Evolutionary conservation across 208 protist genomes (phyloP).

Genomic region (Trypanosoma melophagium): DNA sequence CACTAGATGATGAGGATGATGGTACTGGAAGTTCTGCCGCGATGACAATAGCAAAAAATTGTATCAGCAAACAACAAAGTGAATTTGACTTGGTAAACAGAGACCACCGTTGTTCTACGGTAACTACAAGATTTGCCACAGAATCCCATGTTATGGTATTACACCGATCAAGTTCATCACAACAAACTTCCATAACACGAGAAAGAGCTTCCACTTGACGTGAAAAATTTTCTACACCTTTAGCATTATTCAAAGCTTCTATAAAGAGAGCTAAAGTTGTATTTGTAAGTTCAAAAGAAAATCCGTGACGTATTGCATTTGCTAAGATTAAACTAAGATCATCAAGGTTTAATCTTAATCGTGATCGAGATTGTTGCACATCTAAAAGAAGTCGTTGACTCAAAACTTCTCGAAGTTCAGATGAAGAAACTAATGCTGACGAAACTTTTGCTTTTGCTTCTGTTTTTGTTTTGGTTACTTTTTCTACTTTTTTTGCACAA

Average conservation of each 20-base stretch:
- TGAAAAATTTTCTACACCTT: conserved; percentile 12
- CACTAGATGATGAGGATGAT: background rate
- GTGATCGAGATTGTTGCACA: conserved; percentile 3
- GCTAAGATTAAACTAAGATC: conserved; percentile 56
- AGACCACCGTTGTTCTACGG: conserved; percentile 42
- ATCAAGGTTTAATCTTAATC: conserved; percentile 38
- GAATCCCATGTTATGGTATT: conserved; percentile 34
- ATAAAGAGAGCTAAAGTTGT: conserved; percentile 14
- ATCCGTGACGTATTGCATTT: conserved; percentile 62
- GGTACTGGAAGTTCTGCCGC: conserved; percentile 12
- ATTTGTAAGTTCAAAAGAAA: conserved; percentile 39
- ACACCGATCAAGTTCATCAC: conserved; percentile 32
- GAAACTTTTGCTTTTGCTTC: no score
- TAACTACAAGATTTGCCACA: conserved; percentile 41
- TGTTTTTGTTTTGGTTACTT: no score
- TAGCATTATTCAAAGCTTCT: background rate
- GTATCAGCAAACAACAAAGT: conserved; percentile 36
- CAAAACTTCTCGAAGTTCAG: conserved; percentile 25
- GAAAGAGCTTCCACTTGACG: conserved; percentile 37
- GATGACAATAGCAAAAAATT: conserved; percentile 50
- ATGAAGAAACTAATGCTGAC: background rate
- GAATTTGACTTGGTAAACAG: conserved; percentile 39
- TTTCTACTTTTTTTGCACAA: background rate
- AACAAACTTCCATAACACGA: conserved; percentile 66
- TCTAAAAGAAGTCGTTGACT: conserved; percentile 28